Evolutionary conservation across 495 filamentous ascomycete genomes (phyloP), one percentile per base, ranked within the genome.

Genomic region (Neurospora sp.): DNA sequence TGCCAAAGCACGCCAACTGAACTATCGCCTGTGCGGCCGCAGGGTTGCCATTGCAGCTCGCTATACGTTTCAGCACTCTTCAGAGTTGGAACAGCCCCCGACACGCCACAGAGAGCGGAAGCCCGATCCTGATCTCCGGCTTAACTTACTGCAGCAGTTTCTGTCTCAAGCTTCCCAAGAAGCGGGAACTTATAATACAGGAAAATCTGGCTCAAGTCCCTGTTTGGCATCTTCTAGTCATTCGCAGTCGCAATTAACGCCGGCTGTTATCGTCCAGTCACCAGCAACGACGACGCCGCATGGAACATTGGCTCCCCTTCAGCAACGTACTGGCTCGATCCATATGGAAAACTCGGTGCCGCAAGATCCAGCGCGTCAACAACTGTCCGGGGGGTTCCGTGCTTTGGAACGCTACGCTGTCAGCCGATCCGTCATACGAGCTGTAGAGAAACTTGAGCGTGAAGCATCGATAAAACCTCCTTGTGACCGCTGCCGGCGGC

Each of bases 401-500:
- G 53, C 22, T 61, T 31, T 61, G 22, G 14, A 61, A 31, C 27
- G 12, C 27, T 8, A 16, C 31, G 46, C 53, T 14, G 20, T 77
- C 73, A 89, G 86, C 79, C 89, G 90, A 40, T 80, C 87, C 39
- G 84, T 92, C 69, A 92, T 95, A 84, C 86, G 91, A 9, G 82
- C 88, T 22, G 92, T 96, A 83, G 93, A 97, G 76, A 88, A 89
- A 72, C 81, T 95, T 12, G 83, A 86, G 37, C 89, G 91, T 27
- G 93, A 92, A 18, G 92, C 92, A 69, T 83, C 86, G 1, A 90
- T 96, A 41, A 75, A 88, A 14, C 93, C 93, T 27, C 92, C 93
- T 8, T 97, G 93, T 78, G 93, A 96, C 78, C 87, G 92, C 35
- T 97, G 93, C 75, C 87, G 93, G 27, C 87, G 93, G 16, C 84